Conservation (phyloP, 2,329 filamentous ascomycete species). For the Sporothrix dimorphospora region DNA sequence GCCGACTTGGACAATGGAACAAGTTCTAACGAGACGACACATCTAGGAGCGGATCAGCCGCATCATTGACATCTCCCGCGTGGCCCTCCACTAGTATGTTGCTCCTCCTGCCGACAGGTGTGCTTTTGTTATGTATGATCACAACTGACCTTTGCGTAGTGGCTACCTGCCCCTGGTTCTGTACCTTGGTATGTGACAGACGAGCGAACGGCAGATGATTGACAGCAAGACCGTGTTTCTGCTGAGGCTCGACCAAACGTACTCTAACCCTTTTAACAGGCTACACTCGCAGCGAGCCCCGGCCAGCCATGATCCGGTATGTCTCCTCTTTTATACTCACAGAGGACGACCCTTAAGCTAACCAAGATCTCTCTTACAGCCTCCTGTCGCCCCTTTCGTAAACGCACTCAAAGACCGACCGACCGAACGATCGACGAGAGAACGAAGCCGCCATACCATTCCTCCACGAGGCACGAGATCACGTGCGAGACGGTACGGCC, state of each 20-base stretch:
- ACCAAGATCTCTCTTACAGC: constrained; percentile 42
- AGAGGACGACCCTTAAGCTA: background rate
- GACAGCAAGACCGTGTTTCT: background rate
- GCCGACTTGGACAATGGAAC: background rate
- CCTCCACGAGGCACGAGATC: constrained; percentile 2
- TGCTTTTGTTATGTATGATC: background rate
- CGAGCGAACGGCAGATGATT: background rate
- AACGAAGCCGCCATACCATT: background rate
- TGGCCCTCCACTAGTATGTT: constrained; percentile 92
- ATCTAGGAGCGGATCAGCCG: constrained; percentile 92
- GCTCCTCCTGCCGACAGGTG: background rate
- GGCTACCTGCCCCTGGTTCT: constrained; percentile 96
- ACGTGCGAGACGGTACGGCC: background rate
- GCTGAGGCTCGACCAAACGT: background rate
- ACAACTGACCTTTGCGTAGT: constrained; percentile 55
- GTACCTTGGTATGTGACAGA: constrained; percentile 75
- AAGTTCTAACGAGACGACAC: background rate
- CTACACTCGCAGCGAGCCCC: constrained; percentile 91
- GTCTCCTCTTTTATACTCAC: constrained; percentile 29
- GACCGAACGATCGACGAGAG: background rate
- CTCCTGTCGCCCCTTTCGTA: constrained; percentile 68
- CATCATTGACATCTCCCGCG: constrained; percentile 90
- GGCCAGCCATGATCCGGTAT: constrained; percentile 70
- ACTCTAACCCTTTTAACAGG: constrained; percentile 53
- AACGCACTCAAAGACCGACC: constrained; percentile 29